phyloP scores from a whole-genome alignment of 805 yeast species.

The Pichia pseudocactophila region DNA sequence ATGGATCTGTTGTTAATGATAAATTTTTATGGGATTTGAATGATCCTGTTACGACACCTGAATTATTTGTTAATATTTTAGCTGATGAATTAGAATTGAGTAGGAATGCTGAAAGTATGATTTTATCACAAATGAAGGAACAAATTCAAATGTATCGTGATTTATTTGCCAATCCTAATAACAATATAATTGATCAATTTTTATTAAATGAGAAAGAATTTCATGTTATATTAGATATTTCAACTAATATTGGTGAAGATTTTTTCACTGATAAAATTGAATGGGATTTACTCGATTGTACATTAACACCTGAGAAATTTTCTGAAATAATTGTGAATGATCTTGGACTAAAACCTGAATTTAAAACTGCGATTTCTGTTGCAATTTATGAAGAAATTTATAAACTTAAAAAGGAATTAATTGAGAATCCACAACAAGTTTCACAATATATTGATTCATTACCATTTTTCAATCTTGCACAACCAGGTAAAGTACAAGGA shows the following conservation, averaged over 20 bases:
- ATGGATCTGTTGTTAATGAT: conserved; percentile 47
- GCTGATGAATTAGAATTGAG: conserved; percentile 82
- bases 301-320: conserved; percentile 71
- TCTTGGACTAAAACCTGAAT: conserved; percentile 76
- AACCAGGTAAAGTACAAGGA: conserved; percentile 32
- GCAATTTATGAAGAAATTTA: conserved; percentile 74
- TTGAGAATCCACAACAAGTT: conserved; percentile 42
- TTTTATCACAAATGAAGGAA: conserved; percentile 62
- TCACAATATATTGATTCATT: conserved; percentile 28
- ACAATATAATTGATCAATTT: conserved; percentile 37
- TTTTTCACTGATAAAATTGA: conserved; percentile 88
- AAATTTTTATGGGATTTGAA: conserved; percentile 67
- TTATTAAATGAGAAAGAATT: conserved; percentile 35
- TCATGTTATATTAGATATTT: conserved; percentile 72
- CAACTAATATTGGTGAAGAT: conserved; percentile 74
- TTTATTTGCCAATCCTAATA: conserved; percentile 45
- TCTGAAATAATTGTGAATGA: conserved; percentile 78
- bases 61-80: conserved; percentile 62
- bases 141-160: conserved; percentile 72
- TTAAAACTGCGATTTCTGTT: conserved; percentile 81
- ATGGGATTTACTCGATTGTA: conserved; percentile 65
- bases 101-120: conserved; percentile 47
- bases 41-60: conserved; percentile 61
- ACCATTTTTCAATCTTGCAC: conserved; percentile 27
- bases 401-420: conserved; percentile 70